Evolutionary conservation across 164 flowering plant species (phyloP).

Genomic region (Vitis amurensis): DNA sequence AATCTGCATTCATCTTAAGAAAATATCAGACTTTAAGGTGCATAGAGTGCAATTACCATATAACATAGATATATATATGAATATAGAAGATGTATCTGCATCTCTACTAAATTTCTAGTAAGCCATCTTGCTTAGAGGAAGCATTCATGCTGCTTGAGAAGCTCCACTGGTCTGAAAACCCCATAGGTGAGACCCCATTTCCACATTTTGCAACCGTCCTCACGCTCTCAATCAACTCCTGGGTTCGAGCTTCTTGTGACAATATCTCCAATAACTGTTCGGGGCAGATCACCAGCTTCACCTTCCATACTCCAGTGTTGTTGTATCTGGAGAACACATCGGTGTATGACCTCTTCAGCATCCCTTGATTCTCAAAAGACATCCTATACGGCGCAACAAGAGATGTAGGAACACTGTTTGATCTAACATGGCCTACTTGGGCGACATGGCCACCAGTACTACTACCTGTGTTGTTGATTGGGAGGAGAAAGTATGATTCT

Average conservation of each 20-base stretch:
- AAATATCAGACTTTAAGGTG: no score
- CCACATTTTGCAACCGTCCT: constrained; percentile 86
- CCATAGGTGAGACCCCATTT: constrained; percentile 29
- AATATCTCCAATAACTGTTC: constrained; percentile 69
- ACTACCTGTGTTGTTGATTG: constrained; percentile 26
- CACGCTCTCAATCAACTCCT: constrained; percentile 76
- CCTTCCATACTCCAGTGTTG: constrained; percentile 73
- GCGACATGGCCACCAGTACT: constrained; percentile 4
- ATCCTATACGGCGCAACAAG: constrained; percentile 61
- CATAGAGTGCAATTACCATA: no score
- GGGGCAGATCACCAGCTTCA: constrained; percentile 80
- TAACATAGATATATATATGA: no score
- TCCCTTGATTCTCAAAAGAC: constrained; percentile 62
- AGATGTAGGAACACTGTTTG: constrained; percentile 34
- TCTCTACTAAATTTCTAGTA: constrained; percentile 9
- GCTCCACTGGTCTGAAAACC: constrained; percentile 74
- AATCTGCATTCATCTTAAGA: no score
- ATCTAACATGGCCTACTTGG: constrained; percentile 37
- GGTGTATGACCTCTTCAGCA: constrained; percentile 42
- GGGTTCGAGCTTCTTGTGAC: constrained; percentile 58
- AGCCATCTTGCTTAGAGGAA: constrained; percentile 36
- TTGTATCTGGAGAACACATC: constrained; percentile 36
- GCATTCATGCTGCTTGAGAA: constrained; percentile 56
- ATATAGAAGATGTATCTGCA: no score
- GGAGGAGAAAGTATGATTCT: constrained; percentile 69